phyloP scores from a whole-genome alignment of 2,329 filamentous ascomycete genomes.

The Aureobasidium melanogenum region DNA sequence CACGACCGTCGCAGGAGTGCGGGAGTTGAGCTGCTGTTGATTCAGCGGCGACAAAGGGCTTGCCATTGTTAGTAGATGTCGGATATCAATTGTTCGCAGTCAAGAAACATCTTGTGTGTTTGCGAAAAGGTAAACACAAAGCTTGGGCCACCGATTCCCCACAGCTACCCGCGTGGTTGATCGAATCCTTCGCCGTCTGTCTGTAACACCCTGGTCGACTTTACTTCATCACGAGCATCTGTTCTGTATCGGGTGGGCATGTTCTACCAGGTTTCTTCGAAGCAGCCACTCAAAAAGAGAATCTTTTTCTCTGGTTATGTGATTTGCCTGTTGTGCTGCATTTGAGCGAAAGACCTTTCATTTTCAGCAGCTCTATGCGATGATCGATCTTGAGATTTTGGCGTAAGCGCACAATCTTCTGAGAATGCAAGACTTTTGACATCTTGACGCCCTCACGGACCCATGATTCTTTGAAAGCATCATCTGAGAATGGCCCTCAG shows the following conservation, averaged over 20 bases:
- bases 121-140: neutral
- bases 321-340: too few species aligned
- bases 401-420: too few species aligned
- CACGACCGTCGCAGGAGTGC: neutral
- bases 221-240: neutral
- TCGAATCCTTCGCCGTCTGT: neutral
- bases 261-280: neutral
- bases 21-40: conserved; percentile 8
- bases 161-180: neutral
- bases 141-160: neutral
- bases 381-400: too few species aligned
- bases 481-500: too few species aligned
- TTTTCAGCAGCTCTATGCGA: too few species aligned
- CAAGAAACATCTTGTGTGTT: neutral
- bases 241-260: neutral
- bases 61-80: neutral
- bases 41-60: conserved; percentile 11
- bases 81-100: neutral
- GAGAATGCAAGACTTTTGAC: too few species aligned
- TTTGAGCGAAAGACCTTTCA: too few species aligned
- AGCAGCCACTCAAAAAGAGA: neutral
- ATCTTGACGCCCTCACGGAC: too few species aligned
- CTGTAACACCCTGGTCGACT: too few species aligned
- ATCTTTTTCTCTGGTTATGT: too few species aligned
- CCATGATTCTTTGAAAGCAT: neutral